These are phyloP conservation scores for Blepharisma stoltei DNA, from an alignment of 73 alveolate genomes.

Conservation along the genomic window DNA sequence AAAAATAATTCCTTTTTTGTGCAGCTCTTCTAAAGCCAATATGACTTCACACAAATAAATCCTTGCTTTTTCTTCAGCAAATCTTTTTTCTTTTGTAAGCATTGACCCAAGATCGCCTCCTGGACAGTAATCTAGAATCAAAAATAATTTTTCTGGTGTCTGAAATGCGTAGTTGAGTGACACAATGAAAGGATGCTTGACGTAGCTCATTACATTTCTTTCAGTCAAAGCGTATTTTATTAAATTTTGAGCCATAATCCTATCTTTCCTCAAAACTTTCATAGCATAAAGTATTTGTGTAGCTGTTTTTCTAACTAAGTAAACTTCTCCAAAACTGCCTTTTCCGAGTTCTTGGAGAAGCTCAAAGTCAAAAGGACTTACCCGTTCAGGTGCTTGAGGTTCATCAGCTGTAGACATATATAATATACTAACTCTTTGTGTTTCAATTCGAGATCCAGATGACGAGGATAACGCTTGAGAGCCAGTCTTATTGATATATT, in stretches of 20 bases:
- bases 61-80: conserved; percentile 86
- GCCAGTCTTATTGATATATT: neutral
- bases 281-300: conserved; percentile 62
- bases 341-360: conserved; percentile 67
- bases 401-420: neutral
- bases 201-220: conserved; percentile 82
- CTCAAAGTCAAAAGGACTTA: conserved; percentile 55
- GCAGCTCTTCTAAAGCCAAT: conserved; percentile 86
- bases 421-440: conserved; percentile 1
- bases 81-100: conserved; percentile 76
- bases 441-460: neutral
- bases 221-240: conserved; percentile 90
- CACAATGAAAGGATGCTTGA: conserved; percentile 92
- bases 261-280: conserved; percentile 77
- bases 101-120: conserved; percentile 87
- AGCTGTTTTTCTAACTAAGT: conserved; percentile 61
- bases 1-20: conserved; percentile 85
- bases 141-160: conserved; percentile 75
- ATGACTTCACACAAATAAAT: conserved; percentile 82
- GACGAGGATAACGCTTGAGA: neutral
- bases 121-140: conserved; percentile 88
- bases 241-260: conserved; percentile 85
- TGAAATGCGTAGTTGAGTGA: conserved; percentile 89
- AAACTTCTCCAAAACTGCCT: conserved; percentile 86
- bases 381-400: conserved; percentile 29